Base-by-base conservation (phyloP, 805 yeast genomes). In the Pichia occidentalis region DNA sequence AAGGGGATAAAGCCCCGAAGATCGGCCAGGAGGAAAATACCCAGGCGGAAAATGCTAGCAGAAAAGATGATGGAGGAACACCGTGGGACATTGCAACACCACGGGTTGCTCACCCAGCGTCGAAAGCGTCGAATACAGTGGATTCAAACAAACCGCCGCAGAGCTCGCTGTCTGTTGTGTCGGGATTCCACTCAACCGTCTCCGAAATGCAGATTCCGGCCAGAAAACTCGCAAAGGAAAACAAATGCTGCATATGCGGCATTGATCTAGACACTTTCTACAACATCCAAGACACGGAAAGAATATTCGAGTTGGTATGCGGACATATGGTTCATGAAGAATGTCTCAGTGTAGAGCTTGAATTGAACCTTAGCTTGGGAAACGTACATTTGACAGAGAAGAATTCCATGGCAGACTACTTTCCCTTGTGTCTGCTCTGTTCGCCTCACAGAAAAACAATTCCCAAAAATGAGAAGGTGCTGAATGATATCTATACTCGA, bases 301-400 rank as follows among this genome's bases (percentile, higher is more conserved):
- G 60, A 31, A 54, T 75, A 2, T 55, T 77, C 11, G 68, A 67
- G 39, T 57, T 78, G 23, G 54, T 54, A 27, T 79, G 86, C 56
- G 71, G 68, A 1, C 83, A 78, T 51, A 54, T 61, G 30, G 61
- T 68, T 27, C 86, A 79, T 51, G 78, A 74, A 36, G 74, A 75
- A 39, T 79, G 86, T 51, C 61, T 77, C 12, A 41, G 58, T 3
- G 52, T 75, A 7, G 63, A 63, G 17, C 52, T 68, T 50, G 66
- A 59, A 29, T 44, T 50, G 17, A 43, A 43, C 34, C 28, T 38
- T 5, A 19, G 42, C 5, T 13, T 46, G 2, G 32, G 23, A 3
- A 24, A 18, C 1, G 26, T 36, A 4, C 13, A 40, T 7, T 19
- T 39, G 4, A 17, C 14, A 8, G 44, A 44, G 14, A 31, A 34